Percentiles rank a stretch among this genome's conserved stretches.
phyloP scores from a whole-genome alignment of 164 flowering plant genomes.

The Chimonanthus praecox region DNA sequence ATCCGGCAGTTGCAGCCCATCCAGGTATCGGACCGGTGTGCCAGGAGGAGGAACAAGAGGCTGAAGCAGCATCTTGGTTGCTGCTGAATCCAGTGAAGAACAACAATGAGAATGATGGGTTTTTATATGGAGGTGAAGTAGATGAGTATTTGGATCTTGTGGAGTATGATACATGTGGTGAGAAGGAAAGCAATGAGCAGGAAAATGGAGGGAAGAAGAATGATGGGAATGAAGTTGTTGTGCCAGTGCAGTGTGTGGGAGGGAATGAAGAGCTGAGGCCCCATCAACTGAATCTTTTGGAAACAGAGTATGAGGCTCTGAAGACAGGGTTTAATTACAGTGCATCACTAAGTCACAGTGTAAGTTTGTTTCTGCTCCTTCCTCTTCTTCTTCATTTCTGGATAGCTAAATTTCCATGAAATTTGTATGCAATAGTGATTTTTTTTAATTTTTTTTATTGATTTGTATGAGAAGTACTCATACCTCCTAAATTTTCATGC shows the following conservation, averaged over 20 bases:
- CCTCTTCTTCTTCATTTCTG: neutral
- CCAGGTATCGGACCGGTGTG: constrained; percentile 8
- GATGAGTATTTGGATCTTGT: constrained; percentile 72
- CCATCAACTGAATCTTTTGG: constrained; percentile 26
- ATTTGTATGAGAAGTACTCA: neutral
- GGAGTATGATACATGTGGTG: constrained; percentile 41
- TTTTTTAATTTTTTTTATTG: neutral
- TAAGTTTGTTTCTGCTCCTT: constrained; percentile 7
- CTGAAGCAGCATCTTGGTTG: constrained; percentile 78
- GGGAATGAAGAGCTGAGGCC: constrained; percentile 16
- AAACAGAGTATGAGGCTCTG: constrained; percentile 35
- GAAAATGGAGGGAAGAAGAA: constrained; percentile 17
- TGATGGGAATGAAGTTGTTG: constrained; percentile 52
- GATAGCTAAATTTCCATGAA: neutral
- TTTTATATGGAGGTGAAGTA: constrained; percentile 40
- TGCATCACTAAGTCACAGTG: constrained; percentile 25
- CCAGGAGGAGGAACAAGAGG: constrained; percentile 37
- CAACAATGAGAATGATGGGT: constrained; percentile 28
- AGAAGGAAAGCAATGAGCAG: constrained; percentile 15
- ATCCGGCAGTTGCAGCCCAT: constrained; percentile 8
- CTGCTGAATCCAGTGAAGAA: constrained; percentile 47
- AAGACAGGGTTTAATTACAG: constrained; percentile 29
- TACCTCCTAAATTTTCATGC: neutral
- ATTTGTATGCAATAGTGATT: neutral
- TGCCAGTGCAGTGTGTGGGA: constrained; percentile 42